A percentile compares a stretch with the other conserved stretches of the same genome.
Conservation (phyloP, 306 rosid species). For the Nissolia schottii region DNA sequence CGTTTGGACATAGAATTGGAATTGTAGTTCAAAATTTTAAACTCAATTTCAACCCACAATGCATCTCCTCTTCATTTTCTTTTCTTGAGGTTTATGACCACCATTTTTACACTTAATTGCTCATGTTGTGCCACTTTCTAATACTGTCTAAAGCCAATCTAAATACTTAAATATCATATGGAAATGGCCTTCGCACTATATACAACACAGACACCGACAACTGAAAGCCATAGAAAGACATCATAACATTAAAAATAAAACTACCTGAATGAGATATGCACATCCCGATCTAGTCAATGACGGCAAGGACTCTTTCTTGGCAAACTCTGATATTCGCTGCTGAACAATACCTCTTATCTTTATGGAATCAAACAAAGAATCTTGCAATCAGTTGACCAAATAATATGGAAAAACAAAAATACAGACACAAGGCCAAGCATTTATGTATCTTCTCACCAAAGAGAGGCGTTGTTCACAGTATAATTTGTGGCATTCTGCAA, state of each 20-base stretch:
- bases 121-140: background rate
- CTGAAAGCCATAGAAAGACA: background rate
- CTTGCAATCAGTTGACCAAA: conserved; percentile 21
- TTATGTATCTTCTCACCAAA: conserved; percentile 67
- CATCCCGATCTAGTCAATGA: conserved; percentile 97
- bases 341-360: conserved; percentile 87
- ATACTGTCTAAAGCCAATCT: background rate
- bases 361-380: conserved; percentile 29
- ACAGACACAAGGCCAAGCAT: conserved; percentile 32
- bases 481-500: conserved; percentile 89
- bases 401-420: background rate
- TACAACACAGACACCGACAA: background rate
- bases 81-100: background rate
- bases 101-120: background rate
- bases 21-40: too few species aligned
- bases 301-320: conserved; percentile 96
- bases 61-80: background rate
- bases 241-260: conserved; percentile 4
- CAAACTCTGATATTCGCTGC: conserved; percentile 81
- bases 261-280: conserved; percentile 94
- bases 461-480: conserved; percentile 96
- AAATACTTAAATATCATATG: background rate
- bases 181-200: background rate
- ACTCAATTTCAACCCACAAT: too few species aligned
- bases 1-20: too few species aligned